Percentiles rank a stretch among this genome's conserved stretches.
phyloP scores from a whole-genome alignment of 2,329 filamentous ascomycete species.

The Pyrenochaeta sp. region DNA sequence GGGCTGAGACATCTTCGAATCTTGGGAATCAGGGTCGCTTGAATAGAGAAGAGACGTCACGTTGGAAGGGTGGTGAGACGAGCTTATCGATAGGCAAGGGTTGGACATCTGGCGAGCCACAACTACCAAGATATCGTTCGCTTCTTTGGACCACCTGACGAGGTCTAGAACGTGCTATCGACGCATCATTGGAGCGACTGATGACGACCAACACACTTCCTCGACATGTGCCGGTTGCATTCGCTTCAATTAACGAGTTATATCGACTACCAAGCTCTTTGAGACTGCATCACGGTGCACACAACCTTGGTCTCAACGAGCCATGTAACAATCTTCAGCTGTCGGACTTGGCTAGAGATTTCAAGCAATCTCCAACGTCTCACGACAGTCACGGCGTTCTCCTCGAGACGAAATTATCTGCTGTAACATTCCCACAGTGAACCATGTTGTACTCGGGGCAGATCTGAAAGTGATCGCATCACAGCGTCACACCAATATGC shows the following conservation, averaged over 20 bases:
- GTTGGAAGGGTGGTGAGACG: background rate
- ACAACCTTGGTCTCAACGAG: background rate
- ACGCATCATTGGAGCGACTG: background rate
- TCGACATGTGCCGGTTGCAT: background rate
- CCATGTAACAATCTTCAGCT: background rate
- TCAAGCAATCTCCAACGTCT: background rate
- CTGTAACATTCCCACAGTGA: background rate
- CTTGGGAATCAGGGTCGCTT: conserved; percentile 6
- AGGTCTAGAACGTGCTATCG: background rate
- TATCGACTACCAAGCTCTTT: background rate
- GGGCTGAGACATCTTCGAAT: conserved; percentile 24
- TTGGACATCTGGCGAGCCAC: background rate
- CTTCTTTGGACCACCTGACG: background rate
- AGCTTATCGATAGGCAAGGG: background rate
- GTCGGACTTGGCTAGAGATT: background rate
- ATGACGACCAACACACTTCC: background rate
- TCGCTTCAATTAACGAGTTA: background rate
- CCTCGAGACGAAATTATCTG: background rate
- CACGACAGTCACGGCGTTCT: background rate
- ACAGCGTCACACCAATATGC: background rate
- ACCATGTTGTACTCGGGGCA: background rate
- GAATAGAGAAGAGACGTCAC: background rate
- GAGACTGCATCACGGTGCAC: background rate
- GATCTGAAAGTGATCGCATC: background rate
- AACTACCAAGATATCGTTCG: background rate